Evolutionary conservation across 768 basidiomycete genomes (phyloP).

Genomic region (Auriscalpium microsporum): DNA sequence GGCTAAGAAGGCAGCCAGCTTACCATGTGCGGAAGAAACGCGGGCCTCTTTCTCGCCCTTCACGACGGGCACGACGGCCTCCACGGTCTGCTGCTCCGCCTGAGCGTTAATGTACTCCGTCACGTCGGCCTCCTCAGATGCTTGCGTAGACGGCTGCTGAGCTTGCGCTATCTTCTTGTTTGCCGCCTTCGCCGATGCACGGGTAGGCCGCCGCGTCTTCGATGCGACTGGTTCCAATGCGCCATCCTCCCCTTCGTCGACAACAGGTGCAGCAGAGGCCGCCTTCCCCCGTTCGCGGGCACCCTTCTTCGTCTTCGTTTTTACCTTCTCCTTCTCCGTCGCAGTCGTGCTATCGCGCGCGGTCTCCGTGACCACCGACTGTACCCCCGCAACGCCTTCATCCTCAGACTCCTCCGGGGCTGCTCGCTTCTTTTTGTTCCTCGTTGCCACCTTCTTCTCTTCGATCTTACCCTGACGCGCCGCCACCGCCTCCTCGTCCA

Average conservation of each 20-base stretch:
- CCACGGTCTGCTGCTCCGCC: neutral
- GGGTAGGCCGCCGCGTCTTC: neutral
- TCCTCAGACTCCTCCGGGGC: neutral
- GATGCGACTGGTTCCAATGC: neutral
- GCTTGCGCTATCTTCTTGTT: neutral
- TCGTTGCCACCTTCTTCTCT: neutral
- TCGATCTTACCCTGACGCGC: neutral
- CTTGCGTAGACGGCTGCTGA: neutral
- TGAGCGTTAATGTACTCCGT: neutral
- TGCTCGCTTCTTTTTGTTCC: neutral
- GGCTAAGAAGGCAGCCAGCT: too few relatives aligned
- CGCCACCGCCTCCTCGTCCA: neutral
- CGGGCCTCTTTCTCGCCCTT: too few relatives aligned
- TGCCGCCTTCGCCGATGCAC: neutral
- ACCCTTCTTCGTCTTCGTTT: neutral
- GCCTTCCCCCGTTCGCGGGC: neutral
- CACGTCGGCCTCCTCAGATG: neutral
- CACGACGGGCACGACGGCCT: too few relatives aligned
- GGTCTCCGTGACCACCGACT: neutral
- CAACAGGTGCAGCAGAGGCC: neutral
- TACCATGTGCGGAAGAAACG: too few relatives aligned
- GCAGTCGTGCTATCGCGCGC: neutral
- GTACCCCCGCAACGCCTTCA: neutral
- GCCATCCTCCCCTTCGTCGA: neutral
- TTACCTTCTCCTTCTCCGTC: neutral